A percentile compares a stretch with the other conserved stretches of the same genome.
phyloP scores from a whole-genome alignment of 306 rosid species.

The Prunus persica region DNA sequence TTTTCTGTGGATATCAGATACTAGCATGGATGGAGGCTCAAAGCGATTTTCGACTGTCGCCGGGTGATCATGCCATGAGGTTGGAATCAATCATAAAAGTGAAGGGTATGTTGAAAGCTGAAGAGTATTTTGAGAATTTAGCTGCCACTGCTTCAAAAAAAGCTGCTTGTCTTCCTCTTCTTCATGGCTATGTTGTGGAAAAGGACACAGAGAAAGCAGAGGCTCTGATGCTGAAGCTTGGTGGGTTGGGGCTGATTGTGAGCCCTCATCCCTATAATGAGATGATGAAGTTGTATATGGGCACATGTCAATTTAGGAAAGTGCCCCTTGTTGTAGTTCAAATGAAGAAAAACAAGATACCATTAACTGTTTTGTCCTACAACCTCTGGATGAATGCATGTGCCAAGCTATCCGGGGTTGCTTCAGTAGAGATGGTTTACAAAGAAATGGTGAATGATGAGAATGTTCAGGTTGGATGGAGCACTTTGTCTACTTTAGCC shows the following conservation, averaged over 20 bases:
- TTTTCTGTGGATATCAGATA: constrained; percentile 39
- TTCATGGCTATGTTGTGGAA: constrained; percentile 49
- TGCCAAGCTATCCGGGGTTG: constrained; percentile 42
- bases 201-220: constrained; percentile 59
- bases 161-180: constrained; percentile 59
- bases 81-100: constrained; percentile 50
- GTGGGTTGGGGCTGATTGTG: constrained; percentile 58
- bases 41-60: constrained; percentile 29
- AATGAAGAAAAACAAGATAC: constrained; percentile 67
- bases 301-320: constrained; percentile 53
- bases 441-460: constrained; percentile 58
- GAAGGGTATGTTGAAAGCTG: constrained; percentile 58
- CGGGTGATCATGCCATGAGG: constrained; percentile 55
- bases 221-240: constrained; percentile 64
- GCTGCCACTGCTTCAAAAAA: constrained; percentile 48
- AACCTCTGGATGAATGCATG: constrained; percentile 81
- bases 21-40: constrained; percentile 57
- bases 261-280: constrained; percentile 66
- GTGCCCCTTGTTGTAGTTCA: constrained; percentile 59
- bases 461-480: constrained; percentile 80
- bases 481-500: constrained; percentile 73
- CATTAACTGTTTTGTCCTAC: constrained; percentile 66
- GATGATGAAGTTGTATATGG: constrained; percentile 84
- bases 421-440: constrained; percentile 50
- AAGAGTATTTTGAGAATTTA: constrained; percentile 52